Base-by-base conservation (phyloP, 306 rosid genomes). In the Fragaria nilgerrensis region DNA sequence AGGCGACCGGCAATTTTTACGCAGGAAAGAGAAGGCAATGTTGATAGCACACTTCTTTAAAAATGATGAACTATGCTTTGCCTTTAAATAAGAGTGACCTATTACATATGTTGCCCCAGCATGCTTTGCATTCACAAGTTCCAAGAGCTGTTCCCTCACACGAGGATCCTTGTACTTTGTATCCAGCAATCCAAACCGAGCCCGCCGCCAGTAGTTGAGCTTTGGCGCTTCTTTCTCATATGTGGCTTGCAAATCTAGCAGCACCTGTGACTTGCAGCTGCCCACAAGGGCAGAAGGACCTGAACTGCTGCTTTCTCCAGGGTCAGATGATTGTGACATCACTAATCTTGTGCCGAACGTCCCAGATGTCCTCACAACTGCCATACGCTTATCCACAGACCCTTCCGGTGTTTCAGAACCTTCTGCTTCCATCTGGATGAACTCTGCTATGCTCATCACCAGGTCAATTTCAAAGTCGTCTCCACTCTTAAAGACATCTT, bases 361-460 rank as follows among this genome's bases (percentile, higher is more conserved):
- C 72, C 90, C 96, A 17, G 98, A 96, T 2, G 94, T 84, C 82
- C 90, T 87, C 48, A 91, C 96, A 61, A 91, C 96, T 6, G 98
- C 98, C 96, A 91, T 84, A 37, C 98, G 85, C 22, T 90, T 92
- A 70, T 90, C 96, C 66, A 66, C 89, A 34, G 89, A 32, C 47
- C 92, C 91, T 44, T 91, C 98, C 2, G 48, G 65, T 47, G 82
- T 81, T 71, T 86, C 87, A 64, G 77, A 86, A 75, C 98, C 95
- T 79, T 91, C 98, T 19, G 98, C 90, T 83, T 93, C 98, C 88
- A 93, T 79, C 82, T 93, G 98, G 83, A 92, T 90, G 88, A 89
- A 92, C 83, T 92, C 97, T 29, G 93, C 93, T 80, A 92, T 85
- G 87, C 96, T 96, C 95, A 92, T 92, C 80, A 96, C 91, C 72